A percentile compares a stretch with the other conserved stretches of the same genome.
Evolutionary conservation across 176 grass and related monocot species (phyloP).

Genomic region (Pontederia crassipes): DNA sequence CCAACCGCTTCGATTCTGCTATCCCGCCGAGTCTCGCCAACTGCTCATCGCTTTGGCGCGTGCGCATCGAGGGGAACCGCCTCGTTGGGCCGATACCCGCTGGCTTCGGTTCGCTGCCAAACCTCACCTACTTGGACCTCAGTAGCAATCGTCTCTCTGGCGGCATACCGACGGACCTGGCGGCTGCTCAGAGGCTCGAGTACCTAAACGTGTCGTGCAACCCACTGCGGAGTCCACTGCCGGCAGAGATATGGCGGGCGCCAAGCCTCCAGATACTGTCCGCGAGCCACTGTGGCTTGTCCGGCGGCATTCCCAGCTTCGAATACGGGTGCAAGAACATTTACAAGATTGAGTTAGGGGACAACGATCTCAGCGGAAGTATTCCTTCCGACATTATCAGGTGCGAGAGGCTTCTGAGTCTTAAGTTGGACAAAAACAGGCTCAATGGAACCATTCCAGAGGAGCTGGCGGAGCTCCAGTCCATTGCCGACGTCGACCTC

Average conservation of each 20-base stretch:
- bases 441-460: conserved; percentile 52
- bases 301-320: conserved; percentile 44
- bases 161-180: conserved; percentile 41
- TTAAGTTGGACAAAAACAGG: conserved; percentile 56
- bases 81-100: conserved; percentile 49
- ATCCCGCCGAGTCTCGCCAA: conserved; percentile 48
- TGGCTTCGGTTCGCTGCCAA: conserved; percentile 49
- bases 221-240: conserved; percentile 36
- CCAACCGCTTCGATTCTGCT: conserved; percentile 50
- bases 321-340: conserved; percentile 47
- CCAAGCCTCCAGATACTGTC: conserved; percentile 58
- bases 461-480: conserved; percentile 52
- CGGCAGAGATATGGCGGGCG: conserved; percentile 33
- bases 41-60: conserved; percentile 72
- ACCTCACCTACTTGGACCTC: conserved; percentile 83
- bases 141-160: conserved; percentile 58
- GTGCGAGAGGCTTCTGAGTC: conserved; percentile 57
- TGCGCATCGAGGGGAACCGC: conserved; percentile 55
- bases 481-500: conserved; percentile 77
- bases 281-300: conserved; percentile 38
- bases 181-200: conserved; percentile 37
- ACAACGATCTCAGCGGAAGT: conserved; percentile 43
- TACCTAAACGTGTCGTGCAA: conserved; percentile 85
- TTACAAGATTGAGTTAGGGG: conserved; percentile 65
- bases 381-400: conserved; percentile 45